These are phyloP conservation scores for Daldinia bambusicola DNA, from an alignment of 495 filamentous ascomycete genomes.

Conservation along the genomic window DNA sequence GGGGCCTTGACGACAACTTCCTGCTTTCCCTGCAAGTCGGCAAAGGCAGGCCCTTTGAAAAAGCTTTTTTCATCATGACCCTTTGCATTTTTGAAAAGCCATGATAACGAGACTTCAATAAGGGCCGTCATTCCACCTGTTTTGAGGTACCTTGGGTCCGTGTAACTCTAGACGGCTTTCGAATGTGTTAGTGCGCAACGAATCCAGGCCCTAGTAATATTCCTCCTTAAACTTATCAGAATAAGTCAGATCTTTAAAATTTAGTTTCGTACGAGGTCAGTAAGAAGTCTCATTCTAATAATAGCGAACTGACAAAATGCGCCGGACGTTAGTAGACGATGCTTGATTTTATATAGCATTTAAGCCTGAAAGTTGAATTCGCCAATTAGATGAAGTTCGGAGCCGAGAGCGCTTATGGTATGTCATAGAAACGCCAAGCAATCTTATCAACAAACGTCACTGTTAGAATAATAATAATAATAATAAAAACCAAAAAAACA, in stretches of 20 bases:
- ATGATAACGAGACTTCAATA: constrained; percentile 54
- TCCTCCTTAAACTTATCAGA: not conserved
- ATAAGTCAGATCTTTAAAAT: not conserved
- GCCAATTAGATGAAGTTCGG: constrained; percentile 14
- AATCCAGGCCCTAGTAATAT: not conserved
- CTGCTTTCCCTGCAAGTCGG: constrained; percentile 48
- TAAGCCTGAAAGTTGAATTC: not conserved
- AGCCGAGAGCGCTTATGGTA: constrained; percentile 40
- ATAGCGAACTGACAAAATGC: not conserved
- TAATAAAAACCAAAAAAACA: not conserved
- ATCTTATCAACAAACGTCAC: constrained; percentile 11
- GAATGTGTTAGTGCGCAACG: not conserved
- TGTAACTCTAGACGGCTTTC: not conserved
- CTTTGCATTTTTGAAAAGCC: constrained; percentile 50
- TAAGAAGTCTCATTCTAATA: not conserved
- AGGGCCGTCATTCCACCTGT: constrained; percentile 31
- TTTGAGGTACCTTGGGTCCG: constrained; percentile 1
- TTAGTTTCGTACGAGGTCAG: not conserved
- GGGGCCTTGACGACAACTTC: constrained; percentile 58
- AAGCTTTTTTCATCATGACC: constrained; percentile 61
- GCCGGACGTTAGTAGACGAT: not conserved
- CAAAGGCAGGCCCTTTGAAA: constrained; percentile 57
- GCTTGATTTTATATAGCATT: not conserved
- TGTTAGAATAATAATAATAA: not conserved
- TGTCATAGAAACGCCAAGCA: constrained; percentile 20